These are phyloP conservation scores for Capsella rubella DNA, from an alignment of 441 rosid species.

Conservation along the genomic window DNA sequence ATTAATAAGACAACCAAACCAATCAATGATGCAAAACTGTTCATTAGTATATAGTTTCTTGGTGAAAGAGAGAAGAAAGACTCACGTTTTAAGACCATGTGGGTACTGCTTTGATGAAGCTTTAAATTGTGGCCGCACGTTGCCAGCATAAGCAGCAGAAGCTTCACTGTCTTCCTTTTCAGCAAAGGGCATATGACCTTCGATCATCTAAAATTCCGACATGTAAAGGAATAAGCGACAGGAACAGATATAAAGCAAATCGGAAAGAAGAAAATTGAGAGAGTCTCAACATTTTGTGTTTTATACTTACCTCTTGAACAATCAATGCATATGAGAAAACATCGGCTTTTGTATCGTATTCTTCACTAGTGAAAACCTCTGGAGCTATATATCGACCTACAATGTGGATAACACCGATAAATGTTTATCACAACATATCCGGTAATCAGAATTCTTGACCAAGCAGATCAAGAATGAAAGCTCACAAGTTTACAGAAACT, in stretches of 20 bases:
- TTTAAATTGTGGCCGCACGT: conserved; percentile 69
- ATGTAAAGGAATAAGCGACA: conserved; percentile 16
- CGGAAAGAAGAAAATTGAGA: background rate
- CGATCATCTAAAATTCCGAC: conserved; percentile 69
- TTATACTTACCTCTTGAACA: conserved; percentile 75
- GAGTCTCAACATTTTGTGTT: background rate
- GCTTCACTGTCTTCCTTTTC: conserved; percentile 74
- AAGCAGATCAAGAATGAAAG: conserved; percentile 10
- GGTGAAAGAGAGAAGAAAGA: conserved; percentile 34
- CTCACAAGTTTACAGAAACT: background rate
- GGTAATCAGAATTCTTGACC: conserved; percentile 11
- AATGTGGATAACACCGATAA: conserved; percentile 35
- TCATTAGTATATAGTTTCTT: background rate
- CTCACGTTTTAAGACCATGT: conserved; percentile 88
- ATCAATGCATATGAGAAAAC: conserved; percentile 95
- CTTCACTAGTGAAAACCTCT: conserved; percentile 75
- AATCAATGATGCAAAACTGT: conserved; percentile 13
- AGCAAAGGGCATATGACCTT: conserved; percentile 79
- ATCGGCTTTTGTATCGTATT: conserved; percentile 93
- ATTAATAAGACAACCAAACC: conserved; percentile 29
- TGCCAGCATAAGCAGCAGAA: conserved; percentile 56
- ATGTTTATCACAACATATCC: background rate
- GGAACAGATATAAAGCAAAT: background rate
- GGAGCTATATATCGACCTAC: conserved; percentile 94
- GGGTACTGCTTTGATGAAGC: conserved; percentile 79